Evolutionary conservation across 768 basidiomycete genomes (phyloP), one percentile per base, ranked within the genome.

Genomic region (Lactarius hatsudake): DNA sequence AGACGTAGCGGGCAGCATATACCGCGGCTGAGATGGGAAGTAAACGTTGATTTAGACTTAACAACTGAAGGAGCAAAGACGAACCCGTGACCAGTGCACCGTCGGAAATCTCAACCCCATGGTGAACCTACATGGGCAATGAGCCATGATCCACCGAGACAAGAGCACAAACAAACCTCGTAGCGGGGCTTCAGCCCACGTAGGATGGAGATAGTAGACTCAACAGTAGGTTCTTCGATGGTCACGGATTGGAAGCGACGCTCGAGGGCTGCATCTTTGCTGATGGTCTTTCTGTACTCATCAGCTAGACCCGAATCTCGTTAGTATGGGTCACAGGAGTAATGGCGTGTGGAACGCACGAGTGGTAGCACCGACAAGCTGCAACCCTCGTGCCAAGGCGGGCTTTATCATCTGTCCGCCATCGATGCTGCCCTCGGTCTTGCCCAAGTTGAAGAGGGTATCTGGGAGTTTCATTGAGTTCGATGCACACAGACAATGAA

Each of bases 341-440:
- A 53, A 38, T 59, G 40, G 20, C 40, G 34, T 43, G 38, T 51
- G 2, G 26, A 5, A 81, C 88, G 66, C 76, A 91, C 91, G 86
- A 6, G 94, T 96, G 0, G 94, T 96, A 0, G 94, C 94, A 23
- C 94, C 94, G 6, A 96, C 91, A 2, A 96, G 86, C 73, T 92
- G 90, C 9, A 96, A 78, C 7, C 94, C 94, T 42, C 93, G 81
- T 7, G 94, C 94, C 1, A 96, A 81, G 0, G 94, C 91, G 36
- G 93, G 93, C 73, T 94, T 96, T 72, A 95, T 94, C 92, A 95
- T 94, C 72, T 93, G 89, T 0, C 93, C 93, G 1, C 91, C 94
- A 71, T 96, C 94, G 66, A 96, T 89, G 69, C 91, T 92, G 28
- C 94, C 94, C 78, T 96, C 94, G 0, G 91, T 83, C 76, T 96